Base-by-base conservation (phyloP, 2,329 filamentous ascomycete species). In the Beauveria caledonica region DNA sequence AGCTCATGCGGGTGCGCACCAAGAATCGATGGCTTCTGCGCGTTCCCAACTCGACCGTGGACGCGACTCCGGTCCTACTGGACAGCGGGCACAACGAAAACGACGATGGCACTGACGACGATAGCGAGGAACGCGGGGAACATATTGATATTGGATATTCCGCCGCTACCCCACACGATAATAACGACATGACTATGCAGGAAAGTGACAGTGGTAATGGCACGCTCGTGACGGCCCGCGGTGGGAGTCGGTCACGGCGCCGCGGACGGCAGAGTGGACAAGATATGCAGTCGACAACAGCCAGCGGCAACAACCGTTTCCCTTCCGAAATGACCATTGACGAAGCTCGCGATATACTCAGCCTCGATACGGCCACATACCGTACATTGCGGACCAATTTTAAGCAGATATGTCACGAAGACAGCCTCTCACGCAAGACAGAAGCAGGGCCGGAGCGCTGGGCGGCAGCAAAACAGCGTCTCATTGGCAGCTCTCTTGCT, bases 321-420 rank as follows among this genome's bases (percentile, higher is more conserved):
- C 88, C 88, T 1, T 93, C 89, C 0, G 90, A 94, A 71, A 92
- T 88, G 13, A 92, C 89, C 0, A 82, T 94, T 62, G 87, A 90
- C 64, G 88, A 93, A 72, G 87, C 87, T 68, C 90, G 91, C 68
- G 79, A 80, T 13, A 87, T 86, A 62, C 76, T 95, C 29, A 77
- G 75, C 42, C 76, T 95, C 39, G 83, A 88, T 67, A 82, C 80
- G 53, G 72, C 78, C 1, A 75, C 82, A 46, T 94, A 94, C 70
- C 80, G 79, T 36, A 74, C 83, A 62, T 72, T 90, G 17, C 82
- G 90, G 33, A 78, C 85, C 53, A 80, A 82, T 29, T 94, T 92
- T 64, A 82, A 87, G 66, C 75, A 74, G 10, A 89, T 94, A 15
- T 93, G 90, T 68, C 80, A 85, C 63, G 81, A 86, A 59, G 77